Evolutionary conservation across 1,284 basidiomycete species (phyloP).

Genomic region (Anthracocystis panici-leucophaei): DNA sequence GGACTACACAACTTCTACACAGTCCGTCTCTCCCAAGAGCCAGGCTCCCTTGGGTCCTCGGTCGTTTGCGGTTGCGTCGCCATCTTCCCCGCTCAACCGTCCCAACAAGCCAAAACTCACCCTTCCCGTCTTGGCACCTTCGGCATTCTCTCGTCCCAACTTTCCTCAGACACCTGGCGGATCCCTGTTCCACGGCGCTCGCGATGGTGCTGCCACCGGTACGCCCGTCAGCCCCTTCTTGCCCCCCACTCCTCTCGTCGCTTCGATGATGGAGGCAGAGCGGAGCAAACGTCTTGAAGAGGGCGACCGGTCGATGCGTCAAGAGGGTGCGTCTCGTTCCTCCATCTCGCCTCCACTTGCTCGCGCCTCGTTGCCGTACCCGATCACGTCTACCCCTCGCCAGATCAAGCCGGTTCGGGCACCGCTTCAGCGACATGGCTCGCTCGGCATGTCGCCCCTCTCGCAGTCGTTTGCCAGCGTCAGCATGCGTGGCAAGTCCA

Average conservation of each 20-base stretch:
- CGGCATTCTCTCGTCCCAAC: slow-evolving; percentile 47
- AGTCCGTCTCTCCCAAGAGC: slow-evolving; percentile 33
- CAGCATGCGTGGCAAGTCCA: slow-evolving; percentile 50
- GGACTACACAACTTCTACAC: neutral
- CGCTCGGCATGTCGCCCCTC: slow-evolving; percentile 58
- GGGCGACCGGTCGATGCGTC: slow-evolving; percentile 10
- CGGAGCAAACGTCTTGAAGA: slow-evolving; percentile 26
- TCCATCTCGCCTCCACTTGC: slow-evolving; percentile 29
- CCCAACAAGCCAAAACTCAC: slow-evolving; percentile 42
- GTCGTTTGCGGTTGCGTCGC: slow-evolving; percentile 9
- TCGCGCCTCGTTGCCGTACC: slow-evolving; percentile 21
- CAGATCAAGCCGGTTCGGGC: slow-evolving; percentile 30
- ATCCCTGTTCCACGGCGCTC: slow-evolving; percentile 53
- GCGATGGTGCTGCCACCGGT: slow-evolving; percentile 62
- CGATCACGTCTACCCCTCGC: slow-evolving; percentile 28
- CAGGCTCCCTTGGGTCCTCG: slow-evolving; percentile 1
- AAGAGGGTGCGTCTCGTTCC: slow-evolving; percentile 10
- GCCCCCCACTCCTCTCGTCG: slow-evolving; percentile 60
- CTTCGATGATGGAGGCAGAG: slow-evolving; percentile 52
- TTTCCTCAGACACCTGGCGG: slow-evolving; percentile 62
- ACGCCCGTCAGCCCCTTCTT: slow-evolving; percentile 62
- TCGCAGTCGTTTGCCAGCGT: slow-evolving; percentile 55
- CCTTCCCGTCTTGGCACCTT: slow-evolving; percentile 30
- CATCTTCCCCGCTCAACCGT: slow-evolving; percentile 35
- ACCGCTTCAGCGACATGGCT: slow-evolving; percentile 50